Conservation (phyloP, 2,329 filamentous ascomycete species). For the Sporothrix variecibatus region DNA sequence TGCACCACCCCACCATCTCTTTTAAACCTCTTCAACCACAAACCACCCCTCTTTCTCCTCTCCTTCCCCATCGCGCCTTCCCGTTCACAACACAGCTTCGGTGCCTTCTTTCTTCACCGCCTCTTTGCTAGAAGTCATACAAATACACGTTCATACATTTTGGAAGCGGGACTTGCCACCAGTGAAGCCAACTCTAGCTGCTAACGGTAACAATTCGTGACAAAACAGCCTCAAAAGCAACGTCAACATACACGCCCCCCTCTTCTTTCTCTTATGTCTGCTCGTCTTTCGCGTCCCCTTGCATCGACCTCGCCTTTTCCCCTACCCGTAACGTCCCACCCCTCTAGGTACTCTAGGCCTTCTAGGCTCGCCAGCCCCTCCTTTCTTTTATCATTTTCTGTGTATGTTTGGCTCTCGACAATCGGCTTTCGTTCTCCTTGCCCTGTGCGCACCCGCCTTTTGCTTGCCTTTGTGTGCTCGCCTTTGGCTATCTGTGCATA, state of each 20-base stretch:
- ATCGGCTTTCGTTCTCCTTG: constrained; percentile 17
- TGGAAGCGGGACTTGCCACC: constrained; percentile 8
- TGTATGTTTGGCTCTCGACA: neutral
- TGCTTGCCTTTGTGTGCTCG: neutral
- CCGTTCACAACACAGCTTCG: constrained; percentile 1
- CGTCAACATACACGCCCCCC: neutral
- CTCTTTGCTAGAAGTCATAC: constrained; percentile 3
- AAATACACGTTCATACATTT: neutral
- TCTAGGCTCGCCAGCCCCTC: neutral
- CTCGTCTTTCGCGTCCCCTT: neutral
- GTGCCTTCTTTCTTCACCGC: constrained; percentile 6
- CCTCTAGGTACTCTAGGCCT: neutral
- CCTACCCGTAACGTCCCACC: neutral
- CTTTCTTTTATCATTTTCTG: neutral
- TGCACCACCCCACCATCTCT: neutral
- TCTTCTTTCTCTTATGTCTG: neutral
- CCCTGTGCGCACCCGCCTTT: neutral
- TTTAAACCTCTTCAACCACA: neutral
- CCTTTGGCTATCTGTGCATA: neutral
- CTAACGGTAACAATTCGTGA: neutral
- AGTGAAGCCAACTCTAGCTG: neutral
- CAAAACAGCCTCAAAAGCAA: neutral
- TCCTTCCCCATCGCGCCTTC: constrained; percentile 3
- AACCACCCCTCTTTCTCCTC: neutral
- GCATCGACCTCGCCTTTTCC: constrained; percentile 3